Evolutionary conservation across 2,329 filamentous ascomycete species (phyloP).

Genomic region (Penicillium sp.): DNA sequence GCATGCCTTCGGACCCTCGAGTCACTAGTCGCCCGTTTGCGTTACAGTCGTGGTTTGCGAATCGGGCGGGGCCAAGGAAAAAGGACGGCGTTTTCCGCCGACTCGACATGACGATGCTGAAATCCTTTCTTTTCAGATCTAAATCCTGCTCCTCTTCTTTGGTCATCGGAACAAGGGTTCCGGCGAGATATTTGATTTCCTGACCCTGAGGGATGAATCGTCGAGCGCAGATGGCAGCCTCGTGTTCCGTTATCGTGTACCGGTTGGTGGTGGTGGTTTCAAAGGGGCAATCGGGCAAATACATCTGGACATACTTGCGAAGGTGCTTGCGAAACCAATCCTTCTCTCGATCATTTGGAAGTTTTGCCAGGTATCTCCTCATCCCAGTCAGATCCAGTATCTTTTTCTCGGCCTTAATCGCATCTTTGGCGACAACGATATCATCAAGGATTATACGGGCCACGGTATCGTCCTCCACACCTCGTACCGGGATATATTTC

Average conservation of each 20-base stretch:
- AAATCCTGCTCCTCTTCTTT: slow-evolving; percentile 86
- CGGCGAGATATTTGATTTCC: slow-evolving; percentile 85
- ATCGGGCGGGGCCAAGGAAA: slow-evolving; percentile 92
- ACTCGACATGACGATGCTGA: slow-evolving; percentile 94
- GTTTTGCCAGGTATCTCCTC: slow-evolving; percentile 68
- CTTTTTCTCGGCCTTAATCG: slow-evolving; percentile 70
- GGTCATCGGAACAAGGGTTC: slow-evolving; percentile 90
- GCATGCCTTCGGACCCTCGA: slow-evolving; percentile 82
- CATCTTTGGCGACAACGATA: slow-evolving; percentile 76
- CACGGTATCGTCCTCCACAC: slow-evolving; percentile 70
- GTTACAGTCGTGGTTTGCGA: slow-evolving; percentile 95
- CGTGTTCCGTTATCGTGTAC: slow-evolving; percentile 88
- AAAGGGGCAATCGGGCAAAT: slow-evolving; percentile 90
- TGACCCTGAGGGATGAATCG: slow-evolving; percentile 80
- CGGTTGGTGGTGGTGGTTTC: slow-evolving; percentile 93
- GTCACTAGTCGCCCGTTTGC: slow-evolving; percentile 90
- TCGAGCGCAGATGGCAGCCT: slow-evolving; percentile 84
- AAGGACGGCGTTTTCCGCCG: slow-evolving; percentile 88
- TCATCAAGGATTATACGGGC: slow-evolving; percentile 64
- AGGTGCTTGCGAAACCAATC: slow-evolving; percentile 86
- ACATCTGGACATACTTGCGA: slow-evolving; percentile 89
- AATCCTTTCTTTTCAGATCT: slow-evolving; percentile 83
- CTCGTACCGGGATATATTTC: slow-evolving; percentile 83
- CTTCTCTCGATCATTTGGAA: slow-evolving; percentile 78
- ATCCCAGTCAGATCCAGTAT: slow-evolving; percentile 76